Evolutionary conservation across 805 yeast species (phyloP), one percentile per base, ranked within the genome.

Genomic region (Candida yuanshanica): DNA sequence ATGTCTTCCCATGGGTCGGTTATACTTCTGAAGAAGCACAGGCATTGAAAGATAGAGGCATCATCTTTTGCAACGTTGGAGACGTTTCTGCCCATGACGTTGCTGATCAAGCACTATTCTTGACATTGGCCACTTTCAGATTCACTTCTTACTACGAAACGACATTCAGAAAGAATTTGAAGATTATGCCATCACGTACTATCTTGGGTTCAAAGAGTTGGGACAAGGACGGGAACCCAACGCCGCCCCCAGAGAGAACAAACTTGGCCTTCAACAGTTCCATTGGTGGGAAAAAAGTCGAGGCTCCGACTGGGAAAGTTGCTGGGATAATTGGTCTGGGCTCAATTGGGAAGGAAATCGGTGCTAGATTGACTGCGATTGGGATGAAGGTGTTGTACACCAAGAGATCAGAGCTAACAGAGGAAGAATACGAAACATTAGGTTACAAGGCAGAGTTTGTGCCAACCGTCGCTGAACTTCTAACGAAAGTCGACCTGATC

Each of bases 301-400:
- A 59, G 16, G 68, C 77, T 8, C 88, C 89, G 6, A 58, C 60
- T 14, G 78, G 77, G 16, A 80, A 77, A 53, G 65, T 64, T 16
- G 88, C 70, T 2, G 76, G 81, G 5, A 70, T 85, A 25, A 74
- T 83, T 3, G 95, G 95, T 0, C 80, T 84, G 53, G 95, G 95
- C 2, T 68, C 77, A 20, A 85, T 85, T 51, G 95, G 95, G 10
- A 72, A 71, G 55, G 68, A 70, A 27, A 76, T 83, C 42, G 93
- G 80, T 5, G 60, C 60, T 35, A 70, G 81, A 52, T 66, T 85
- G 46, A 38, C 63, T 35, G 65, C 63, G 16, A 58, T 85, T 20
- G 87, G 86, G 5, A 79, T 84, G 84, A 61, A 72, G 16, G 68
- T 85, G 27, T 68, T 70, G 41, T 84, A 83, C 48, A 69, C 75